Conservation (phyloP, 2,329 filamentous ascomycete genomes). For the Cercospora sesami region DNA sequence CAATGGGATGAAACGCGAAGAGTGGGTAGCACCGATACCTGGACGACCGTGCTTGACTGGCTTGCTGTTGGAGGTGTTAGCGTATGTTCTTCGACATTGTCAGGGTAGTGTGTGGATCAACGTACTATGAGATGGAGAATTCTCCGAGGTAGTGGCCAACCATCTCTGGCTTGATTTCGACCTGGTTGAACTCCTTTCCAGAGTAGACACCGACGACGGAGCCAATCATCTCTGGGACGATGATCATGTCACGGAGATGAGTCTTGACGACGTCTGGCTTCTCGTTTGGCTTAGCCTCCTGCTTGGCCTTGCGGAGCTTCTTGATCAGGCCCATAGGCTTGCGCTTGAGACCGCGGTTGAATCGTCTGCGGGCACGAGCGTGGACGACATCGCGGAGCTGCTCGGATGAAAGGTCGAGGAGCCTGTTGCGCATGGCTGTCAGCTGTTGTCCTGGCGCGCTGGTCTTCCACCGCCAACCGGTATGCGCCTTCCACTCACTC, state of each 20-base stretch:
- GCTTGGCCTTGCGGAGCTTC: conserved; percentile 99
- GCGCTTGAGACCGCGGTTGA: conserved; percentile 99
- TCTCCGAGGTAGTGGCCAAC: conserved; percentile 99
- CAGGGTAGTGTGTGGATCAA: conserved; percentile 44
- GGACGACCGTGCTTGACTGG: conserved; percentile 99
- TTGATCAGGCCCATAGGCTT: conserved; percentile 99
- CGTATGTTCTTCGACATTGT: conserved; percentile 15
- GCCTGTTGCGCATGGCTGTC: conserved; percentile 56
- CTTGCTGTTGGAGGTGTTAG: conserved; percentile 70
- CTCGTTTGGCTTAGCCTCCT: conserved; percentile 98
- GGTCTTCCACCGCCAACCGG: conserved; percentile 4
- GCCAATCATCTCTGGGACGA: conserved; percentile 99
- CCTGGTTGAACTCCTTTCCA: conserved; percentile 99
- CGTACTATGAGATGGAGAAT: conserved; percentile 99
- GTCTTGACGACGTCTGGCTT: conserved; percentile 99
- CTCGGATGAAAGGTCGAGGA: conserved; percentile 97
- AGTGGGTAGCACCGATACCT: conserved; percentile 99
- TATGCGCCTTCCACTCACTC: conserved; percentile 66
- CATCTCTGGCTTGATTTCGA: conserved; percentile 99
- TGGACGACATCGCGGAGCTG: conserved; percentile 99
- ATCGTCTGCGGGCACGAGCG: conserved; percentile 95
- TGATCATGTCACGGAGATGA: conserved; percentile 99
- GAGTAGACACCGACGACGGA: conserved; percentile 99
- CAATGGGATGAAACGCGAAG: conserved; percentile 99
- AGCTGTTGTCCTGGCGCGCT: conserved; percentile 15